Conservation (phyloP, 139 green algal genomes). For the Pedinophyceae sp. region DNA sequence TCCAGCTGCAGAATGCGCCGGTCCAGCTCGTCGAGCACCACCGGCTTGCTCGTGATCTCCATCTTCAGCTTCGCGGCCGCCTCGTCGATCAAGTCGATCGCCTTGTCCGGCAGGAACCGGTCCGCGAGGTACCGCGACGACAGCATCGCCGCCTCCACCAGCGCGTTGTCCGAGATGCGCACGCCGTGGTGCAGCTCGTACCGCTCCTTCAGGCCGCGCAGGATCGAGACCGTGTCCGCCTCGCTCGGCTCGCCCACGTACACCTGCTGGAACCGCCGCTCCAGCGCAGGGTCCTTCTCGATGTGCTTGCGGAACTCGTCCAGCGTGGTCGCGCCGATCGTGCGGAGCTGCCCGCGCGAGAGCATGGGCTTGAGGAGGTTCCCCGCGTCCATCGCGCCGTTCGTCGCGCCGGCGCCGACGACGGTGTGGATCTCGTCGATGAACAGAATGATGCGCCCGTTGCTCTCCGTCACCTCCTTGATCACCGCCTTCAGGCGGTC, state of each 20-base stretch:
- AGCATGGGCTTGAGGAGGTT: constrained; percentile 98
- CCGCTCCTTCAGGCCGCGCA: constrained; percentile 81
- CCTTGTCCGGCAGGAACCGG: constrained; percentile 82
- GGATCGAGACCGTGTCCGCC: constrained; percentile 85
- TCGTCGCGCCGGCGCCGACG: constrained; percentile 33
- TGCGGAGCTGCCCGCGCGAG: constrained; percentile 84
- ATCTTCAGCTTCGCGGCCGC: constrained; percentile 95
- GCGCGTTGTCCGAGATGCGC: constrained; percentile 80
- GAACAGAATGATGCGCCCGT: constrained; percentile 87
- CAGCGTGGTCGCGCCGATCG: constrained; percentile 93
- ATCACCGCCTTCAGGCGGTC: constrained; percentile 87
- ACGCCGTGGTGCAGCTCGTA: constrained; percentile 98
- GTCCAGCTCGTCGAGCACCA: constrained; percentile 87
- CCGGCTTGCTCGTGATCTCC: constrained; percentile 97
- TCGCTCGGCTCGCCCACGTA: constrained; percentile 86
- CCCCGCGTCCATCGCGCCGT: constrained; percentile 32
- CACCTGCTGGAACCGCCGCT: constrained; percentile 89
- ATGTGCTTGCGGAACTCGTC: constrained; percentile 98
- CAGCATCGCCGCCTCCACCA: constrained; percentile 86
- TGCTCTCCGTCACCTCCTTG: constrained; percentile 71
- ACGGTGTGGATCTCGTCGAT: constrained; percentile 99
- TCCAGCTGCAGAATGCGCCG: constrained; percentile 66
- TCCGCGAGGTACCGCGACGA: constrained; percentile 89
- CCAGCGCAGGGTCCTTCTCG: constrained; percentile 95
- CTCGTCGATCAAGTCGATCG: constrained; percentile 94